Evolutionary conservation across 768 basidiomycete genomes (phyloP), one percentile per base, ranked within the genome.

Genomic region (Suillus decipiens): DNA sequence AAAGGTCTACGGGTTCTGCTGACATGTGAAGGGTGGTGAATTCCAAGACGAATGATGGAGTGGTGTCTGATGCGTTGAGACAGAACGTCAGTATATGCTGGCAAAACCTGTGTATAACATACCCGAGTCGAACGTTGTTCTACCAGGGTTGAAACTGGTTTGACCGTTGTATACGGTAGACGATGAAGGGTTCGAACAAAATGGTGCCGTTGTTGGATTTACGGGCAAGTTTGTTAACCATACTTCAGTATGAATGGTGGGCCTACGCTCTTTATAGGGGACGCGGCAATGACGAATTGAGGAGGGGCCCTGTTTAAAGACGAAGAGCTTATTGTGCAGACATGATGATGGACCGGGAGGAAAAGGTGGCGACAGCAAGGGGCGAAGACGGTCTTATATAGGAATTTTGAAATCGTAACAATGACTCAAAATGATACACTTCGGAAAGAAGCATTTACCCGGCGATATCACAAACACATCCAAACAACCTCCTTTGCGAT

Each of bases 171-270:
- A 93, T 93, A 77, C 91, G 91, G 78, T 92, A 86, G 77, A 91
- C 90, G 77, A 91, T 88, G 81, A 89, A 87, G 65, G 91, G 91
- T 81, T 92, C 90, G 77, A 93, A 93, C 73, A 92, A 85, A 64
- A 92, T 84, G 78, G 89, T 88, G 82, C 91, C 90, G 89, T 91
- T 88, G 83, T 87, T 89, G 74, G 89, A 88, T 77, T 82, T 88
- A 69, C 88, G 89, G 73, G 86, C 81, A 75, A 87, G 86, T 86
- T 87, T 90, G 81, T 91, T 87, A 83, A 92, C 89, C 91, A 93
- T 93, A 82, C 76, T 84, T 76, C 70, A 68, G 72, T 68, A 68
- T 28, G 72, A 64, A 67, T 56, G 64, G 67, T 63, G 65, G 74
- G 72, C 72, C 74, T 66, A 66, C 63, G 66, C 68, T 69, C 69